Percentiles rank a stretch among this genome's conserved stretches.
Conservation (phyloP, 176 grass and related monocot genomes). For the Hordeum vulgare region DNA sequence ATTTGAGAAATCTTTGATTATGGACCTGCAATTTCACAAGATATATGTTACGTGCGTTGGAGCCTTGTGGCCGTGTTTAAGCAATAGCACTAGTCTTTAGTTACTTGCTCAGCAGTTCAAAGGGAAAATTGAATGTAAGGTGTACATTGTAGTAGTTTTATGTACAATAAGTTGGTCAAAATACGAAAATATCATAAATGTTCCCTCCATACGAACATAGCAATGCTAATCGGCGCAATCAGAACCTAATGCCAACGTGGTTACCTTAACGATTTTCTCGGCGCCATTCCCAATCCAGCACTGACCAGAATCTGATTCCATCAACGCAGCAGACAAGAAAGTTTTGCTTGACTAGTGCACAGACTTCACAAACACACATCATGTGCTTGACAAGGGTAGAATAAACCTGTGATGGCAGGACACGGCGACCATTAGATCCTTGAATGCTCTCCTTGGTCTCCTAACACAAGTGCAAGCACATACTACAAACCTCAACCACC, state of each 20-base stretch:
- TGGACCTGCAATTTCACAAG: not conserved
- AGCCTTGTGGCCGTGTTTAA: not conserved
- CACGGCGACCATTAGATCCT: slow-evolving; percentile 27
- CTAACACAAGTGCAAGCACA: not conserved
- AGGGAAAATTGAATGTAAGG: not conserved
- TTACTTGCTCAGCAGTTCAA: not conserved
- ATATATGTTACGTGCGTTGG: too few relatives aligned
- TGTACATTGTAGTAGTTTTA: not conserved
- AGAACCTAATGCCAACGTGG: not conserved
- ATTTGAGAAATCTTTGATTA: not conserved
- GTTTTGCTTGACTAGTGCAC: not conserved
- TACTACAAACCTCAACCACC: slow-evolving; percentile 4
- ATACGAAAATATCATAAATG: not conserved
- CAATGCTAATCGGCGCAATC: not conserved
- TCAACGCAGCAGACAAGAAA: not conserved
- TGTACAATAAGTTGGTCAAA: not conserved
- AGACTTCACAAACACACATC: not conserved
- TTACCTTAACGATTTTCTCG: not conserved
- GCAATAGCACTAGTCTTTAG: not conserved
- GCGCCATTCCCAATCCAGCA: not conserved
- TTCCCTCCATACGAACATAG: slow-evolving; percentile 11
- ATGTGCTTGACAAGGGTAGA: slow-evolving; percentile 27
- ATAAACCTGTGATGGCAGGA: not conserved
- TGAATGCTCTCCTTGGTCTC: slow-evolving; percentile 34
- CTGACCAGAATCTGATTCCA: not conserved